Evolutionary conservation across 805 yeast species (phyloP).

Genomic region (Saccharomycopsis microspora): DNA sequence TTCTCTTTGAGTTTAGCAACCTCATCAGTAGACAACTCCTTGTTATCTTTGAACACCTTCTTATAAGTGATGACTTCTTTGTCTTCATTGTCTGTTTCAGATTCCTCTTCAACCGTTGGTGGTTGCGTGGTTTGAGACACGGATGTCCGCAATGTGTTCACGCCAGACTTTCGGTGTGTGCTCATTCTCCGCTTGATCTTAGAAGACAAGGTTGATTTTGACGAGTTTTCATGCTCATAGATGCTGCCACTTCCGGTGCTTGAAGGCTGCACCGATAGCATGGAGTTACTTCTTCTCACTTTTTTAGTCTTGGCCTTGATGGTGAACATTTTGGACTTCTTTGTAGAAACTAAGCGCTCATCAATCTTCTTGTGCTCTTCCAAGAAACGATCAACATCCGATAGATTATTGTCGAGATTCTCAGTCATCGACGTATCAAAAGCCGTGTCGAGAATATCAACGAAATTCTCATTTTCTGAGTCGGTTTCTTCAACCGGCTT

Average conservation of each 20-base stretch:
- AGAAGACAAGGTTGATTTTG: slow-evolving; percentile 3
- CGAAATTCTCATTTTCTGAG: slow-evolving; percentile 8
- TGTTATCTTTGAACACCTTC: slow-evolving; percentile 10
- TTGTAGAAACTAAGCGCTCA: slow-evolving; percentile 7
- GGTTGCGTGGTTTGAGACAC: neutral
- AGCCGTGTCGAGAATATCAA: slow-evolving; percentile 7
- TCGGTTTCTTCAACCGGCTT: neutral
- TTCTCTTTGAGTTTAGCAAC: neutral
- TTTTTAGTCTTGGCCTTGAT: slow-evolving; percentile 4
- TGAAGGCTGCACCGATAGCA: neutral
- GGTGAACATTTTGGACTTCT: slow-evolving; percentile 9
- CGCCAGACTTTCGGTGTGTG: neutral
- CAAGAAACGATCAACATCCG: slow-evolving; percentile 8
- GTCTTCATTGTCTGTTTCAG: slow-evolving; percentile 1
- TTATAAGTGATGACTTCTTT: slow-evolving; percentile 14
- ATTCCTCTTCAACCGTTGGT: slow-evolving; percentile 6
- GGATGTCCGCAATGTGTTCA: neutral
- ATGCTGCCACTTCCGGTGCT: neutral
- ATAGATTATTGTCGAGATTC: neutral
- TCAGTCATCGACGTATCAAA: neutral
- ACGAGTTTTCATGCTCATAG: slow-evolving; percentile 8
- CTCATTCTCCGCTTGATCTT: slow-evolving; percentile 9
- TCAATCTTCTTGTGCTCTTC: slow-evolving; percentile 14
- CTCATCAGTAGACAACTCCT: slow-evolving; percentile 4
- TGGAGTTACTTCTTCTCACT: slow-evolving; percentile 5